phyloP scores from a whole-genome alignment of 2,329 filamentous ascomycete genomes.

The Tolypocladium ovalisporum region DNA sequence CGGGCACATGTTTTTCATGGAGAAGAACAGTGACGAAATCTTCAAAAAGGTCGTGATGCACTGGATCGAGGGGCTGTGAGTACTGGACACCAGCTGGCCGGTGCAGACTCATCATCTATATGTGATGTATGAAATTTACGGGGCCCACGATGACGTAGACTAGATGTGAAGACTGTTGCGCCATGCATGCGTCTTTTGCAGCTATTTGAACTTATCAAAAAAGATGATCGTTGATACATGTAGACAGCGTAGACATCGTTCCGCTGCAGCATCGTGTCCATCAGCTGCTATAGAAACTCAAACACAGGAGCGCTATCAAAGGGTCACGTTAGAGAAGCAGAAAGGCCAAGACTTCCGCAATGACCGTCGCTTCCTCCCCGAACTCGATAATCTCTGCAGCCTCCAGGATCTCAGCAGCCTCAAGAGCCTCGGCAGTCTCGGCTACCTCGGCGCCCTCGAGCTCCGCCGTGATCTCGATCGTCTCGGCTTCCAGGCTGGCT shows the following conservation, averaged over 20 bases:
- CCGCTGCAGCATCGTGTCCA: too few species aligned
- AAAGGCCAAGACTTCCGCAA: neutral
- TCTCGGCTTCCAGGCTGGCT: neutral
- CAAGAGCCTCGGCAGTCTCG: neutral
- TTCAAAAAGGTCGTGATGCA: constrained; percentile 10
- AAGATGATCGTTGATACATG: too few species aligned
- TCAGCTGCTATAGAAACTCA: too few species aligned
- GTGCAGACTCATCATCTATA: neutral
- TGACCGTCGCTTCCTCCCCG: neutral
- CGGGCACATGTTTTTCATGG: constrained; percentile 37
- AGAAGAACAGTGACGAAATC: constrained; percentile 33
- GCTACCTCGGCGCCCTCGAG: neutral
- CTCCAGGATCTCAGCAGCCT: neutral
- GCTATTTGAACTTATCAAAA: too few species aligned
- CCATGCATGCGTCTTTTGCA: too few species aligned
- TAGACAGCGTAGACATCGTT: too few species aligned
- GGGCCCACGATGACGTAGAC: neutral
- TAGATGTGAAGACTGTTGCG: neutral
- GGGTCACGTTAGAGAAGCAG: neutral
- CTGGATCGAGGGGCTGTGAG: constrained; percentile 8
- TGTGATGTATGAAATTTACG: neutral
- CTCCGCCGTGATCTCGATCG: neutral
- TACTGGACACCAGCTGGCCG: neutral
- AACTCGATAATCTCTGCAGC: neutral
- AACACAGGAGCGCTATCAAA: too few species aligned